Conservation (phyloP, 148 eudicot genomes). For the Rhododendron kiyosumense region DNA sequence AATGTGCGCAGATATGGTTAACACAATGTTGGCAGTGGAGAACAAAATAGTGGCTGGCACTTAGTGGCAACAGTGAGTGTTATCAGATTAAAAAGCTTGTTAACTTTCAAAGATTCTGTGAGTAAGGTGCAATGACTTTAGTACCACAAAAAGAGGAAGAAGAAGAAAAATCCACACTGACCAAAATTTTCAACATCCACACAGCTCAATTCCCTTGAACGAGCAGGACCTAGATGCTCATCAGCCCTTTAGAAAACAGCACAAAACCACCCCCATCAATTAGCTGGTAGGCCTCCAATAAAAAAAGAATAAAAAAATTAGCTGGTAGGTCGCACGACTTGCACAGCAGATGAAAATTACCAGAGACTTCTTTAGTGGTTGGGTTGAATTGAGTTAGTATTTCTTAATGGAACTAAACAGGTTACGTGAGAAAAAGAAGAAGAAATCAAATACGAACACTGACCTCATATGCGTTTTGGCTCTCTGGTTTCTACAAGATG, state of each 20-base stretch:
- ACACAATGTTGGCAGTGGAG: not conserved
- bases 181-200: not conserved
- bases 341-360: not conserved
- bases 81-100: not conserved
- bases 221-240: not conserved
- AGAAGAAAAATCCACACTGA: not conserved
- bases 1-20: not conserved
- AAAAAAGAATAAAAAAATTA: not conserved
- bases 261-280: not conserved
- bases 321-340: not conserved
- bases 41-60: not conserved
- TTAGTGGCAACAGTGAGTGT: not conserved
- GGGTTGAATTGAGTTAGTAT: not conserved
- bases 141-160: not conserved
- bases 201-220: not conserved
- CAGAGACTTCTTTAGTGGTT: not conserved
- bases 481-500: constrained; percentile 22
- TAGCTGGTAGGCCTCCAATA: not conserved
- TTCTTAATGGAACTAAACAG: not conserved
- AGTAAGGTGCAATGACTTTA: not conserved
- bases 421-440: not conserved
- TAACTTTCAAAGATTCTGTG: not conserved
- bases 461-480: constrained; percentile 3
- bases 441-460: not conserved
- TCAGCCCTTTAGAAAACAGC: not conserved